Evolutionary conservation across 2,329 filamentous ascomycete genomes (phyloP).

Genomic region (Ilyonectria robusta): DNA sequence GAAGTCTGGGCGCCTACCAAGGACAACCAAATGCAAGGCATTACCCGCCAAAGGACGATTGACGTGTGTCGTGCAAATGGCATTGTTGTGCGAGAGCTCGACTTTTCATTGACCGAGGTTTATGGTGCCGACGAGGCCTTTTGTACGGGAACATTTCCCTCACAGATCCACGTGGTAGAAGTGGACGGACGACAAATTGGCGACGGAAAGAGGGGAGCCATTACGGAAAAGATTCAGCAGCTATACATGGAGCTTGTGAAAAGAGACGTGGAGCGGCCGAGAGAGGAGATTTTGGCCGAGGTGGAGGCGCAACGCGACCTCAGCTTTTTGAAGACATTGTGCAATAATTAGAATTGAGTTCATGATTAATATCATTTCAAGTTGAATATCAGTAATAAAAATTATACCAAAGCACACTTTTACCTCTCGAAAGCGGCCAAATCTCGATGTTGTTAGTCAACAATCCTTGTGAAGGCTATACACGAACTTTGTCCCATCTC

Average conservation of each 20-base stretch:
- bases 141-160: conserved; percentile 49
- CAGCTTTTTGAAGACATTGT: conserved; percentile 18
- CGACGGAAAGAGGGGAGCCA: conserved; percentile 40
- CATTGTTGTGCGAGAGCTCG: conserved; percentile 45
- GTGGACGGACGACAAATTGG: conserved; percentile 44
- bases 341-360: not conserved
- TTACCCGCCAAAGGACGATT: conserved; percentile 50
- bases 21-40: conserved; percentile 51
- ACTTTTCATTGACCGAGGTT: conserved; percentile 49
- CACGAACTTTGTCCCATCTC: no score
- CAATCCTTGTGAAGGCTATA: no score
- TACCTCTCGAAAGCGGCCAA: no score
- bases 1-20: conserved; percentile 52
- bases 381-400: no score
- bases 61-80: conserved; percentile 47
- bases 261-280: conserved; percentile 37
- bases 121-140: conserved; percentile 51
- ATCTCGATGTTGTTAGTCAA: no score
- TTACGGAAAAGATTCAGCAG: conserved; percentile 44
- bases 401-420: no score
- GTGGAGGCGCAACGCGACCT: conserved; percentile 45
- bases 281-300: conserved; percentile 42
- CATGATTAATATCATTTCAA: no score
- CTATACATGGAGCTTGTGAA: conserved; percentile 42
- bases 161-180: conserved; percentile 46